phyloP scores from a whole-genome alignment of 2,329 filamentous ascomycete genomes.

The Sporothrix pallida region DNA sequence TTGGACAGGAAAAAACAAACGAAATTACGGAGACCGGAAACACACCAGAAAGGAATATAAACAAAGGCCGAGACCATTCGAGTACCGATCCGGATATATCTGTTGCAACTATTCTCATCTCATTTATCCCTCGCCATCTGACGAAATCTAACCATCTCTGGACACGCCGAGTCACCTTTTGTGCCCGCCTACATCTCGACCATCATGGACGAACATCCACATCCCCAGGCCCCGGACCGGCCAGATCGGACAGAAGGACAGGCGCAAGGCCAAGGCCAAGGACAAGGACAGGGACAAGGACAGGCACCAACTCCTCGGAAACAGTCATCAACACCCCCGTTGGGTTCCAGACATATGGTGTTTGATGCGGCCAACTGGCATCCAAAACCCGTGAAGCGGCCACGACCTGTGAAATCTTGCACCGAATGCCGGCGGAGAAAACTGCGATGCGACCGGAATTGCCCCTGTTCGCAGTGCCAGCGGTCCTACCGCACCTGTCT shows the following conservation, averaged over 20 bases:
- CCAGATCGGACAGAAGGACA: constrained; percentile 10
- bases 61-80: not conserved
- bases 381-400: constrained; percentile 55
- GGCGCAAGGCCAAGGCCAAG: not conserved
- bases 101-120: not conserved
- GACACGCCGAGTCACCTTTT: too few species aligned
- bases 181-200: not conserved
- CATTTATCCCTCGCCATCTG: not conserved
- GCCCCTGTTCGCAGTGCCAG: constrained; percentile 63
- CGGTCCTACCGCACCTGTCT: constrained; percentile 60
- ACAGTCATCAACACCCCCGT: constrained; percentile 25
- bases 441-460: constrained; percentile 61
- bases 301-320: not conserved
- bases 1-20: not conserved
- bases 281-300: not conserved
- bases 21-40: not conserved
- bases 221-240: not conserved
- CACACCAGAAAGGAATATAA: not conserved
- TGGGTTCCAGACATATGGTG: constrained; percentile 34
- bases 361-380: constrained; percentile 39
- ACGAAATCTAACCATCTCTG: too few species aligned
- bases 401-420: constrained; percentile 62
- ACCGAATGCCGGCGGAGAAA: constrained; percentile 64
- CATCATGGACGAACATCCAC: not conserved
- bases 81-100: not conserved